phyloP scores from a whole-genome alignment of 169 alveolate genomes.

The Amoebophrya sp. region DNA sequence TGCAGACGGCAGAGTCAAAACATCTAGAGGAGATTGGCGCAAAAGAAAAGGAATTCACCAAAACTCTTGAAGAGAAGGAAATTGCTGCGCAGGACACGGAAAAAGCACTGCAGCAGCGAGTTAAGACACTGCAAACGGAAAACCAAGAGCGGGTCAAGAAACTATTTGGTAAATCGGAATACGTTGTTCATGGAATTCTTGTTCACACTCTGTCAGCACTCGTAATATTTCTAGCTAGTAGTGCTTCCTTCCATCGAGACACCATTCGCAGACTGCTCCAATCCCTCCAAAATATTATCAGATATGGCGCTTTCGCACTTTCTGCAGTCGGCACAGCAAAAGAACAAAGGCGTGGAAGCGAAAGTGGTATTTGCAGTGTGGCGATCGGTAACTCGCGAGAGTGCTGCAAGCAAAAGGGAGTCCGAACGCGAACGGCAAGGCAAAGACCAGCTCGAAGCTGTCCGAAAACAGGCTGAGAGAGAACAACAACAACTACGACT shows the following conservation, averaged over 20 bases:
- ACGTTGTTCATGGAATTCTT: too few relatives aligned
- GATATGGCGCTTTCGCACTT: constrained; percentile 8
- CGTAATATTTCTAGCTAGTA: too few relatives aligned
- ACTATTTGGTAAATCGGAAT: background rate
- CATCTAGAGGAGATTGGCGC: background rate
- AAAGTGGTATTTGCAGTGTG: background rate
- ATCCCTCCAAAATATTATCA: too few relatives aligned
- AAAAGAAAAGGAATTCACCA: background rate
- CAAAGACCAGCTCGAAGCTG: background rate
- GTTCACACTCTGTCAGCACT: too few relatives aligned
- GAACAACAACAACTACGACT: background rate
- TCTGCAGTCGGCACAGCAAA: background rate
- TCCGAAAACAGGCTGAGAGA: background rate
- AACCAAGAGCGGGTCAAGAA: background rate
- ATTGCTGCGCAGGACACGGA: background rate
- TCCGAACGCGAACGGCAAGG: background rate
- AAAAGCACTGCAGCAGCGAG: background rate
- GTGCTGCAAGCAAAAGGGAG: background rate
- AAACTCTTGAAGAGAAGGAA: background rate
- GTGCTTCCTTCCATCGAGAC: too few relatives aligned
- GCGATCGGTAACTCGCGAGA: background rate
- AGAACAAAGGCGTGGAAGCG: background rate
- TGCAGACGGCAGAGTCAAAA: background rate
- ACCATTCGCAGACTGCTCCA: too few relatives aligned
- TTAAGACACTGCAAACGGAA: background rate